A percentile compares a stretch with the other conserved stretches of the same genome.
Evolutionary conservation across 2,329 filamentous ascomycete species (phyloP).

Genomic region (Orbilia oligospora): DNA sequence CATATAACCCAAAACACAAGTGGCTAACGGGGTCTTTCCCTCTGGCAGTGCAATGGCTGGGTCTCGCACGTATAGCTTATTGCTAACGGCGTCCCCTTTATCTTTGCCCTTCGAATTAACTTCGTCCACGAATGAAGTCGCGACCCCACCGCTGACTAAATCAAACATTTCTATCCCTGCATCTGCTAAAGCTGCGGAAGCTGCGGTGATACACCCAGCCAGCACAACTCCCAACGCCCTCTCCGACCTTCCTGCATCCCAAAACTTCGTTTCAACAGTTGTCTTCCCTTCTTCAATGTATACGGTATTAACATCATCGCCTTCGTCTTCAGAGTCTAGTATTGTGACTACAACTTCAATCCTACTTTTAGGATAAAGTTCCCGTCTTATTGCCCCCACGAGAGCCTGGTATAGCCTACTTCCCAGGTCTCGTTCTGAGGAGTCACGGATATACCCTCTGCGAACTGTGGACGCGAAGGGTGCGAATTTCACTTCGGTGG

Average conservation of each 20-base stretch:
- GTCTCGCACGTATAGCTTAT: slow-evolving; percentile 45
- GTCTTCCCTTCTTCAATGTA: slow-evolving; percentile 68
- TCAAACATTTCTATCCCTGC: slow-evolving; percentile 97
- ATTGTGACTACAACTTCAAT: slow-evolving; percentile 96
- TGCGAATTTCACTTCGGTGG: slow-evolving; percentile 95
- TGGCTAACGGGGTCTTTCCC: slow-evolving; percentile 71
- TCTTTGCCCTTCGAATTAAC: slow-evolving; percentile 65
- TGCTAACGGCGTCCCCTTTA: slow-evolving; percentile 62
- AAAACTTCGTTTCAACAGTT: slow-evolving; percentile 67
- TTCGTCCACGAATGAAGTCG: slow-evolving; percentile 76
- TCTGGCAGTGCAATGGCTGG: slow-evolving; percentile 41
- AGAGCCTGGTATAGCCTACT: slow-evolving; percentile 93
- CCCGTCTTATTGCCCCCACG: slow-evolving; percentile 88
- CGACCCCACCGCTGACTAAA: slow-evolving; percentile 88
- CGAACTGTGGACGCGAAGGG: slow-evolving; percentile 87
- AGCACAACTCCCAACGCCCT: slow-evolving; percentile 79
- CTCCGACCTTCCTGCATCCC: slow-evolving; percentile 71
- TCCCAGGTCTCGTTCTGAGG: slow-evolving; percentile 87
- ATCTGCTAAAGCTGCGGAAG: slow-evolving; percentile 91
- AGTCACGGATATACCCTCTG: slow-evolving; percentile 87
- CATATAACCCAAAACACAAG: slow-evolving; percentile 91
- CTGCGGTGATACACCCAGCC: slow-evolving; percentile 91
- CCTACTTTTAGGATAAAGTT: slow-evolving; percentile 97
- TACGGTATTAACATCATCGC: slow-evolving; percentile 74
- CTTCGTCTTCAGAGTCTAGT: slow-evolving; percentile 90